Percentiles rank a stretch among this genome's conserved stretches.
Conservation (phyloP, 2,329 filamentous ascomycete genomes). For the Bimuria novae-zelandiae region DNA sequence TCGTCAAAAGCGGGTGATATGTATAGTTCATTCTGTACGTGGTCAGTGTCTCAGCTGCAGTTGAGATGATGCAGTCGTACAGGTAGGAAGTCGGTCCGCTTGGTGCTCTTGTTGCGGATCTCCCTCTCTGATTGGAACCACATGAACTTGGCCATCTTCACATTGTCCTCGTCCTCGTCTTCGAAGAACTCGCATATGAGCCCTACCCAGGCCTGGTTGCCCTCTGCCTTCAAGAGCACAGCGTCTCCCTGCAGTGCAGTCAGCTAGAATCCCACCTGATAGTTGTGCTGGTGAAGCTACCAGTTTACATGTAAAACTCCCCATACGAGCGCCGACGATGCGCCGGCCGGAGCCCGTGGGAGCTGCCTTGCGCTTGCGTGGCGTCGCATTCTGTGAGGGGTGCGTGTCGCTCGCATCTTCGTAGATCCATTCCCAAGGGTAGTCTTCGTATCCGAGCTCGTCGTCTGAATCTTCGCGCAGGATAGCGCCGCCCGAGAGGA, state of each 20-base stretch:
- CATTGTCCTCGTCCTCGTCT: constrained; percentile 52
- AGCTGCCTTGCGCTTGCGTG: constrained; percentile 40
- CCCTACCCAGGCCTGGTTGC: constrained; percentile 90
- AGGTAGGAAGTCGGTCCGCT: constrained; percentile 76
- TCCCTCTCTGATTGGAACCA: constrained; percentile 96
- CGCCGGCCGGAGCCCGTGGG: constrained; percentile 38
- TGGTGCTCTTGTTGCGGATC: constrained; percentile 81
- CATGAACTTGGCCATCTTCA: constrained; percentile 84
- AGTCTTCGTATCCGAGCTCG: constrained; percentile 66
- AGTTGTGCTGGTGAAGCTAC: background rate
- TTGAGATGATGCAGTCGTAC: constrained; percentile 56
- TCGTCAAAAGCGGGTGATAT: constrained; percentile 85
- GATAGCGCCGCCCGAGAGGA: constrained; percentile 65
- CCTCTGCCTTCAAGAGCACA: constrained; percentile 86
- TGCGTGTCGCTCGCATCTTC: constrained; percentile 29
- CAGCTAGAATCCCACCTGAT: background rate
- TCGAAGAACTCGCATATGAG: constrained; percentile 83
- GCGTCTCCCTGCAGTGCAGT: constrained; percentile 69
- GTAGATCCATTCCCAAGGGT: constrained; percentile 64
- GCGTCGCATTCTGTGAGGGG: constrained; percentile 29
- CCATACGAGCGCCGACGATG: constrained; percentile 83
- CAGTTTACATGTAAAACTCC: constrained; percentile 72
- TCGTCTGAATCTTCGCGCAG: constrained; percentile 83
- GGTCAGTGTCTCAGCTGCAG: too few relatives aligned
- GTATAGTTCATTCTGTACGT: constrained; percentile 79